Conservation (phyloP, 768 basidiomycete genomes). For the Coprinopsis sp. region DNA sequence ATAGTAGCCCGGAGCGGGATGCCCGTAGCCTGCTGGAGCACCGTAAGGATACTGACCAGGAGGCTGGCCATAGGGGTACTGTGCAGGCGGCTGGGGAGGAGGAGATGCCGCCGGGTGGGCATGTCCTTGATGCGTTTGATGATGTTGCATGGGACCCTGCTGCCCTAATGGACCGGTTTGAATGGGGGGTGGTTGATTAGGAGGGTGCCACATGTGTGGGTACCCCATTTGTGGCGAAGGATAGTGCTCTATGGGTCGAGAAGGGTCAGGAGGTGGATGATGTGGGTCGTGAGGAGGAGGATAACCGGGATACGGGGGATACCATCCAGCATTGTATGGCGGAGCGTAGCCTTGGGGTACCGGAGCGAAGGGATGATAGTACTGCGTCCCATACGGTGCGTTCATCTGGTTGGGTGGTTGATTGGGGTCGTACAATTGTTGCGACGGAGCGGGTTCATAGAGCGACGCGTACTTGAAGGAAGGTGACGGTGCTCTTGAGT, state of each 20-base stretch:
- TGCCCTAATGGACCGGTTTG: conserved; percentile 7
- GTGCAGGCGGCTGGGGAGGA: conserved; percentile 15
- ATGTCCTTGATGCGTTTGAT: conserved; percentile 6
- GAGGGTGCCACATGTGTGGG: conserved; percentile 14
- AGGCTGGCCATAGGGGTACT: too few relatives aligned
- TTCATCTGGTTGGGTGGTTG: conserved; percentile 22
- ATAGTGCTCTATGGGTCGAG: conserved; percentile 14
- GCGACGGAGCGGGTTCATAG: conserved; percentile 54
- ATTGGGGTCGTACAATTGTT: conserved; percentile 44
- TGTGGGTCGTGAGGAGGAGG: conserved; percentile 16
- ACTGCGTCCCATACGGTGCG: conserved; percentile 23
- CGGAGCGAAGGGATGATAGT: conserved; percentile 33
- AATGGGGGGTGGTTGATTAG: conserved; percentile 11
- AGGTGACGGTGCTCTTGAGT: conserved; percentile 71
- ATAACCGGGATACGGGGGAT: conserved; percentile 12
- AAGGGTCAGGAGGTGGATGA: conserved; percentile 11
- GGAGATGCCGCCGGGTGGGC: conserved; percentile 12
- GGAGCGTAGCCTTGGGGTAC: conserved; percentile 25
- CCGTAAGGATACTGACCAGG: conserved; percentile 13
- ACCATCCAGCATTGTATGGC: too few relatives aligned
- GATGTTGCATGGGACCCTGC: conserved; percentile 6
- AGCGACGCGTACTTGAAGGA: conserved; percentile 71
- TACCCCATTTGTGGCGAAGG: conserved; percentile 12
- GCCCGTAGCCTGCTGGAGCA: conserved; percentile 9
- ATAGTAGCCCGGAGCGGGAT: conserved; percentile 27